Evolutionary conservation across 2,329 filamentous ascomycete genomes (phyloP), one percentile per base, ranked within the genome.

Genomic region (Xylariaceae sp.): DNA sequence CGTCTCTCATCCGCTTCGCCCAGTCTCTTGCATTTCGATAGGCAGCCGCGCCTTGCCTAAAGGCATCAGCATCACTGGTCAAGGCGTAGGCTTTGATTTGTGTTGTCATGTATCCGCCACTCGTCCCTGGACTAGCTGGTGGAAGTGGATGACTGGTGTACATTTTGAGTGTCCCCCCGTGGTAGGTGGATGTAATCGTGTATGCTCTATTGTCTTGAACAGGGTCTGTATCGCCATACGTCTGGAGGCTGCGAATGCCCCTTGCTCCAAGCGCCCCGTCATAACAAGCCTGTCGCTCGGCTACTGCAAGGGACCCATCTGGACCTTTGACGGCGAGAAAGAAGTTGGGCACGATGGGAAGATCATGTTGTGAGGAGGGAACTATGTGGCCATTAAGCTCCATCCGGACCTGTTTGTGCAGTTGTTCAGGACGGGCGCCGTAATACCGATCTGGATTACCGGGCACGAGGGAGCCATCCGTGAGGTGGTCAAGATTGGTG

Each of bases 91-190:
- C 46, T 0, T 54, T 48, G 2, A 74, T 5, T 48, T 68, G 57
- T 11, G 68, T 73, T 69, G 75, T 76, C 45, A 75, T 64, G 60
- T 76, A 76, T 60, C 69, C 67, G 6, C 67, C 69, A 45, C 45
- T 67, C 59, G 54, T 66, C 55, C 56, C 66, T 45, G 63, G 52
- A 18, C 17, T 60, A 12, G 48, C 58, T 44, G 71, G 68, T 42
- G 62, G 62, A n/a, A 64, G 69, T 47, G 62, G 18, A 54, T 75
- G 66, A 57, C 69, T 67, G 47, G 72, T 64, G 51, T 69, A 75
- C 45, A 76, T 53, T 54, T 66, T 56, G 14, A 77, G 70, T 11
- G 2, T 16, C 40, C 72, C 69, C 48, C 50, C 36, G 40, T 71
- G 60, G 53, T 76, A 76, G 2, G 55, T 73, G 5, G 69, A 44